Evolutionary conservation across 257 asterid genomes (phyloP).

Genomic region (Catharanthus roseus): DNA sequence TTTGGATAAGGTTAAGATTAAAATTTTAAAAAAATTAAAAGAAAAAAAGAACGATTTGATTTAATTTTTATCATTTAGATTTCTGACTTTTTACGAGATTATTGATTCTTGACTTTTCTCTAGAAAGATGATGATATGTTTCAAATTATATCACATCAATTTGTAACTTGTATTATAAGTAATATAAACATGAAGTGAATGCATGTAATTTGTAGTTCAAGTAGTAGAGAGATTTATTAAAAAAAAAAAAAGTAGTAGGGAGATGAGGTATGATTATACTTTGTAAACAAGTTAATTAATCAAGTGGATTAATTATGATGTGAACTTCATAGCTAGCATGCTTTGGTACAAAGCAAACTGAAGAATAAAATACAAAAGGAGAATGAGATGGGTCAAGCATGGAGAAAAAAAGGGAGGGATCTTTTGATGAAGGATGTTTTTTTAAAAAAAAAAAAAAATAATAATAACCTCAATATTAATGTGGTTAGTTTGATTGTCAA

Average conservation of each 20-base stretch:
- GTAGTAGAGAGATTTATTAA: no score
- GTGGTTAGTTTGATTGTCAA: neutral
- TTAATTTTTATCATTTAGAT: no score
- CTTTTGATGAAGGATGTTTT: neutral
- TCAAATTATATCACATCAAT: no score
- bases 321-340: neutral
- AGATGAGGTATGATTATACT: neutral
- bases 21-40: no score
- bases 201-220: no score
- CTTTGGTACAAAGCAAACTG: neutral
- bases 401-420: neutral
- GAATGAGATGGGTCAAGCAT: neutral
- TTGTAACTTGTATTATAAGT: no score
- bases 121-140: no score
- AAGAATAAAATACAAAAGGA: neutral
- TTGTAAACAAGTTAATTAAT: neutral
- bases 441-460: no score
- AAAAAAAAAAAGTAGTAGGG: neutral
- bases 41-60: no score
- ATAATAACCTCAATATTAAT: neutral
- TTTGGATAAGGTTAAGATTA: no score
- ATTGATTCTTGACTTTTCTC: no score
- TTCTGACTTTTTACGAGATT: no score
- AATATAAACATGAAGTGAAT: neutral
- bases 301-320: neutral